phyloP scores from a whole-genome alignment of 164 flowering plant genomes.

The Houttuynia cordata region DNA sequence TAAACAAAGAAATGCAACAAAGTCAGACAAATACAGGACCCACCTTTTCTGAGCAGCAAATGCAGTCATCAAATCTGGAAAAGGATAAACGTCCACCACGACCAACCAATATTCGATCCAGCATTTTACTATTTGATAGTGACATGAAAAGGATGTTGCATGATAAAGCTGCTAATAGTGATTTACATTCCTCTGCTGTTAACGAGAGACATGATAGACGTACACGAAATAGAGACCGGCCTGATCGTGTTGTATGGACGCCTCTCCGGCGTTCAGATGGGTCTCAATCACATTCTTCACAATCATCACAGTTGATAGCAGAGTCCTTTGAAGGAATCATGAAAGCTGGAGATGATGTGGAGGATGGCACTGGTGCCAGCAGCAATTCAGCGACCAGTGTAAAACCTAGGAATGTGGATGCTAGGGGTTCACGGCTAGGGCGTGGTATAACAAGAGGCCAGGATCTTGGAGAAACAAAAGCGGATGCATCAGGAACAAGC shows the following conservation, averaged over 20 bases:
- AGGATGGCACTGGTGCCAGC: constrained; percentile 3
- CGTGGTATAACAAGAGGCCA: constrained; percentile 12
- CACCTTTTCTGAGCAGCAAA: constrained; percentile 36
- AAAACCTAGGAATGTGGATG: constrained; percentile 8
- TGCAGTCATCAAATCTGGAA: constrained; percentile 26
- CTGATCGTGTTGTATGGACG: constrained; percentile 83
- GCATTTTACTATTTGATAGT: constrained; percentile 7
- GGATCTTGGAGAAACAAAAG: constrained; percentile 26
- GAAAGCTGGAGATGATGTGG: constrained; percentile 13
- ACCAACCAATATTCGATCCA: constrained; percentile 24
- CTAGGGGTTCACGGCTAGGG: constrained; percentile 9
- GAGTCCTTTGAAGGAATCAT: constrained; percentile 18
- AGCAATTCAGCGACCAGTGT: constrained; percentile 4
- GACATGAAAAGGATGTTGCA: constrained; percentile 40
- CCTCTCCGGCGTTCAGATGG: constrained; percentile 70
- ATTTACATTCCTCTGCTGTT: constrained; percentile 21
- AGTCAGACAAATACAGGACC: constrained; percentile 2
- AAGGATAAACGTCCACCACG: constrained; percentile 66
- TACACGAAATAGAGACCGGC: constrained; percentile 60
- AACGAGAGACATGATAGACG: constrained; percentile 58
- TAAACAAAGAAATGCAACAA: constrained; percentile 47
- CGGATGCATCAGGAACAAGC: constrained; percentile 21
- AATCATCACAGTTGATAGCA: constrained; percentile 17
- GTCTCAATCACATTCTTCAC: constrained; percentile 37
- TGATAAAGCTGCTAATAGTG: constrained; percentile 10